These are phyloP conservation scores for Cercophora samala DNA, from an alignment of 495 filamentous ascomycete species.

Conservation along the genomic window DNA sequence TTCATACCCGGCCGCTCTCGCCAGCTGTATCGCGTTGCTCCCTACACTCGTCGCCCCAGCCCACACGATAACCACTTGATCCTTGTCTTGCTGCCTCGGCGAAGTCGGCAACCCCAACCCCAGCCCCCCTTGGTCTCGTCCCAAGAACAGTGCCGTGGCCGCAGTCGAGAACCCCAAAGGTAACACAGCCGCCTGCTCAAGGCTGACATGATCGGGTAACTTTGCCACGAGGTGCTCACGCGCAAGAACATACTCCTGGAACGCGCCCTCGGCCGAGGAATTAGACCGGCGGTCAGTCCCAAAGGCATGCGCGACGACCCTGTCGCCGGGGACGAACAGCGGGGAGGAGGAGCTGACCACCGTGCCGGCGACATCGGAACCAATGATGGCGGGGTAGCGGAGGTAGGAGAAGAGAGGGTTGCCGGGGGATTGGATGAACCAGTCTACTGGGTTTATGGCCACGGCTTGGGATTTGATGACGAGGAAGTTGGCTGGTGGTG, in stretches of 20 bases:
- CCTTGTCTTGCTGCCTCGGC: constrained; percentile 28
- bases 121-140: constrained; percentile 26
- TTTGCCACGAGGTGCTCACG: constrained; percentile 26
- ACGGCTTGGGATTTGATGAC: constrained; percentile 37
- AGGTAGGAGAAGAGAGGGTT: constrained; percentile 26
- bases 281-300: constrained; percentile 16
- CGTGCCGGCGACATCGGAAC: constrained; percentile 51
- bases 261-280: constrained; percentile 26
- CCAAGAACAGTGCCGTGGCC: constrained; percentile 28
- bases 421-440: constrained; percentile 36
- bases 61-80: constrained; percentile 53
- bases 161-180: constrained; percentile 49
- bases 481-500: constrained; percentile 22
- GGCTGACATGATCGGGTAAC: constrained; percentile 44
- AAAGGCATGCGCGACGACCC: constrained; percentile 35
- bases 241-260: constrained; percentile 40
- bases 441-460: constrained; percentile 49
- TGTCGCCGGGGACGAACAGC: constrained; percentile 44
- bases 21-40: constrained; percentile 60
- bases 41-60: constrained; percentile 59
- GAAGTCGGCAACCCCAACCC: constrained; percentile 24
- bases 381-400: constrained; percentile 49
- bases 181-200: constrained; percentile 45
- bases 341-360: constrained; percentile 41
- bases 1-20: constrained; percentile 55